Percentiles rank a stretch among this genome's conserved stretches.
phyloP scores from a whole-genome alignment of 1,139 yeast genomes.

The Kurtzmaniella quercitrusa region DNA sequence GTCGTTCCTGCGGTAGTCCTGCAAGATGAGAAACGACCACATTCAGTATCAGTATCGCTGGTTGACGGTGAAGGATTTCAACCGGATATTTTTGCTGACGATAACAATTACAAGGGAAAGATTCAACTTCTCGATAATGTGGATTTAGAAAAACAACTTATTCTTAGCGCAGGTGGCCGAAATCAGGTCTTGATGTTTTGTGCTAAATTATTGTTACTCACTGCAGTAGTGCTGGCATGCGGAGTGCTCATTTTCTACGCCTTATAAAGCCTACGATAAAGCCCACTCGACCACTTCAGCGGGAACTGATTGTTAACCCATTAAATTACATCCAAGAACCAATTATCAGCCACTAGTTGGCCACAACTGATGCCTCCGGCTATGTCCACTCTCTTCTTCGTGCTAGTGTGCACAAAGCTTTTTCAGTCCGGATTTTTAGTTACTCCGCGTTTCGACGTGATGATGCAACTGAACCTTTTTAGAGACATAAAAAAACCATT shows the following conservation, averaged over 20 bases:
- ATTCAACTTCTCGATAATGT: slow-evolving; percentile 22
- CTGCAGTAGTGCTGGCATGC: slow-evolving; percentile 29
- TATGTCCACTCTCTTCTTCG: too few relatives aligned
- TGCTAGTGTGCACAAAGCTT: too few relatives aligned
- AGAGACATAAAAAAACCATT: too few relatives aligned
- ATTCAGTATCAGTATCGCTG: slow-evolving; percentile 17
- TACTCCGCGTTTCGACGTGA: too few relatives aligned
- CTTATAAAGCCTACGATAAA: slow-evolving; percentile 13
- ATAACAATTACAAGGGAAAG: slow-evolving; percentile 12
- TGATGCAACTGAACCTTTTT: too few relatives aligned
- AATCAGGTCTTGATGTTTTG: slow-evolving; percentile 32
- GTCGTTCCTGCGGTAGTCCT: slow-evolving; percentile 8
- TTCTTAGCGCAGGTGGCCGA: slow-evolving; percentile 38
- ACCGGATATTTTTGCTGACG: neutral
- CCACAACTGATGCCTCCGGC: too few relatives aligned
- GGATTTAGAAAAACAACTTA: slow-evolving; percentile 38
- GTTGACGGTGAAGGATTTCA: slow-evolving; percentile 7
- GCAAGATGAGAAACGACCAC: slow-evolving; percentile 14
- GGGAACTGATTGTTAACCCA: too few relatives aligned
- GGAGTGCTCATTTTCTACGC: slow-evolving; percentile 39
- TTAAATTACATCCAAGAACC: too few relatives aligned
- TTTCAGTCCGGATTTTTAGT: too few relatives aligned
- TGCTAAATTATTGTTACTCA: slow-evolving; percentile 27
- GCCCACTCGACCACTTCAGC: too few relatives aligned
- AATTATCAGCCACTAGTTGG: too few relatives aligned